Evolutionary conservation across 257 asterid genomes (phyloP), one percentile per base, ranked within the genome.

Genomic region (Lycium barbarum): DNA sequence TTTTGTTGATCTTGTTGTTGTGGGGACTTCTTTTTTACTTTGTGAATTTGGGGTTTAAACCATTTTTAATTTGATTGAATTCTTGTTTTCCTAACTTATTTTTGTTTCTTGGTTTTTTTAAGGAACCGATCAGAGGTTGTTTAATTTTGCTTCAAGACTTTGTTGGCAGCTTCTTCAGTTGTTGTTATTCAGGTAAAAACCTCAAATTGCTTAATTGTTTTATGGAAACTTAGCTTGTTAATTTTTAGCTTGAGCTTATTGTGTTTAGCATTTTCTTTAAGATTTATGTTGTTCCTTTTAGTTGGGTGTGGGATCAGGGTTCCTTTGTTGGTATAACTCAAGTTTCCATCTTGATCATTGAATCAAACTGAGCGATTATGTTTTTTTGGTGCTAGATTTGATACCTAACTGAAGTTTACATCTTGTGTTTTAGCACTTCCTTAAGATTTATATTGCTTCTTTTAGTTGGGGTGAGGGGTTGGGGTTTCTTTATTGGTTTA

Each of bases 111-210:
- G 9, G 40, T 71, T 72, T 1, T 72, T n/a, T n/a, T 43, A 18
- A 72, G 80, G 80, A 72, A 72, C 57, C n/a, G 80, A 18, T 72
- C 58, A 10, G 14, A 57, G n/a, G 57, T 72, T 10, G 33, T n/a
- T n/a, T n/a, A n/a, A n/a, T 26, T 45, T 73, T 67, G 74, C 45
- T 67, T 2, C 45, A 20, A 15, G 81, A 10, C 33, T 18, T 22
- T 2, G 40, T 47, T n/a, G 20, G 43, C 79, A 71, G 80, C 59
- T 72, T n/a, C 36, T 45, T 72, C 54, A 43, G 36, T 17, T n/a
- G 33, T 45, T 10, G 11, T 47, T 35, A 49, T 73, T 70, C 81
- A 73, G 81, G 81, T 73, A n/a, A n/a, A 73, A 73, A 73, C n/a
- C 58, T 73, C 0, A 73, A 47, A 47, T 47, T 47, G 40, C 40